A percentile compares a stretch with the other conserved stretches of the same genome.
Conservation (phyloP, 2,329 filamentous ascomycete genomes). For the Alternaria sp. region DNA sequence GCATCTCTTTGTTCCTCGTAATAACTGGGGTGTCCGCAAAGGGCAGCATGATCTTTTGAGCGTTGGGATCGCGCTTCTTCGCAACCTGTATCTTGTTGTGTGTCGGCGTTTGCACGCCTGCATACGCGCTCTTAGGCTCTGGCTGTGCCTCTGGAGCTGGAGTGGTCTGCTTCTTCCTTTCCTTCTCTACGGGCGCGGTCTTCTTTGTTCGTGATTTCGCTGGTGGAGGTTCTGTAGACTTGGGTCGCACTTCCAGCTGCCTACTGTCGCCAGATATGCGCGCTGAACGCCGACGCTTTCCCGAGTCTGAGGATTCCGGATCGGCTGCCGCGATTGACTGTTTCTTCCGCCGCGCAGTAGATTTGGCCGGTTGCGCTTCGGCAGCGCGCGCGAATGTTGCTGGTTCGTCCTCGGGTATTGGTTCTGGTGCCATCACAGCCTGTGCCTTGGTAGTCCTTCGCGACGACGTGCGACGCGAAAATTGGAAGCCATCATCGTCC, state of each 20-base stretch:
- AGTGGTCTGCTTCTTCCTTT: constrained; percentile 38
- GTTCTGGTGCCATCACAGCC: constrained; percentile 31
- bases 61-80: constrained; percentile 55
- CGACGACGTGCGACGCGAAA: constrained; percentile 50
- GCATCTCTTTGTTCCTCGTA: constrained; percentile 91
- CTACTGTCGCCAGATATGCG: constrained; percentile 54
- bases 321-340: constrained; percentile 29
- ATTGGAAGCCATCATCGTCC: constrained; percentile 57
- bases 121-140: constrained; percentile 26
- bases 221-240: constrained; percentile 31
- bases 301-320: constrained; percentile 29
- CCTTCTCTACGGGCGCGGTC: constrained; percentile 33
- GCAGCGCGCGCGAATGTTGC: constrained; percentile 27
- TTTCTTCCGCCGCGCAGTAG: constrained; percentile 39
- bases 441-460: constrained; percentile 46
- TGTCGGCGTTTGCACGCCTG: constrained; percentile 38
- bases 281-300: constrained; percentile 52
- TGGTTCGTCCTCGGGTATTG: constrained; percentile 37
- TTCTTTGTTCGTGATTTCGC: constrained; percentile 42
- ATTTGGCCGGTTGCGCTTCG: constrained; percentile 15
- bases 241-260: constrained; percentile 34
- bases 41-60: constrained; percentile 78
- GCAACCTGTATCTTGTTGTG: constrained; percentile 43
- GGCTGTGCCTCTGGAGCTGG: constrained; percentile 35
- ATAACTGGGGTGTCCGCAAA: constrained; percentile 94